Base-by-base conservation (phyloP, 306 rosid species). In the Dryas drummondii region DNA sequence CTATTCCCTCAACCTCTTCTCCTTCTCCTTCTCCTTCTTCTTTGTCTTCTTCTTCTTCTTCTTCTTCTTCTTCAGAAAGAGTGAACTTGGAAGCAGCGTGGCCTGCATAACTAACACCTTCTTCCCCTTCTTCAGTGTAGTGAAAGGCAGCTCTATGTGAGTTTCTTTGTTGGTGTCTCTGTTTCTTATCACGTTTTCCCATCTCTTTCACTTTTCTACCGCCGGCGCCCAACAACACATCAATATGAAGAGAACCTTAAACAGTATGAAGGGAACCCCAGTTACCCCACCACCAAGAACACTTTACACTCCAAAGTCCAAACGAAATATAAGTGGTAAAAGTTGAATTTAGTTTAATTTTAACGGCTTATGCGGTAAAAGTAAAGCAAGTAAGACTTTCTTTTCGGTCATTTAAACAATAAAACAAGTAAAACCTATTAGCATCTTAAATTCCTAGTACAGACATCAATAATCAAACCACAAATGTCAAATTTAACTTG, bases 141-240 rank as follows among this genome's bases (percentile, higher is more conserved):
- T 62, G 60, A 70, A 70, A 77, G 60, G 77, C 82, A 22, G 81
- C 82, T 57, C 85, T 84, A 17, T 87, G 88, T 68, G 75, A 62
- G 66, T 74, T 68, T 48, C 72, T 76, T 9, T 51, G 82, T 50
- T 71, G 86, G 60, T 75, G 82, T 22, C 74, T 80, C 79, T 53
- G 84, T 77, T 86, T 86, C 83, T 83, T 83, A 42, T 80, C 87
- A 67, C 74, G 59, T 74, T 85, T 85, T 63, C 86, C 86, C 89
- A 85, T 82, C 46, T 50, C 27, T 47, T 70, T 72, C 64, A 22
- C 70, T 22, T 27, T 70, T 5, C 71, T 47, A 27, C 81, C 14
- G 74, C 78, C 65, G 59, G 50, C 58, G 58, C 69, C 51, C 57
- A 13, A 37, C 5, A 14, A 42, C 52, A 22, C 75, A 1, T 42